Conservation (phyloP, 352 stramenopile species). For the Phytopythium litorale region DNA sequence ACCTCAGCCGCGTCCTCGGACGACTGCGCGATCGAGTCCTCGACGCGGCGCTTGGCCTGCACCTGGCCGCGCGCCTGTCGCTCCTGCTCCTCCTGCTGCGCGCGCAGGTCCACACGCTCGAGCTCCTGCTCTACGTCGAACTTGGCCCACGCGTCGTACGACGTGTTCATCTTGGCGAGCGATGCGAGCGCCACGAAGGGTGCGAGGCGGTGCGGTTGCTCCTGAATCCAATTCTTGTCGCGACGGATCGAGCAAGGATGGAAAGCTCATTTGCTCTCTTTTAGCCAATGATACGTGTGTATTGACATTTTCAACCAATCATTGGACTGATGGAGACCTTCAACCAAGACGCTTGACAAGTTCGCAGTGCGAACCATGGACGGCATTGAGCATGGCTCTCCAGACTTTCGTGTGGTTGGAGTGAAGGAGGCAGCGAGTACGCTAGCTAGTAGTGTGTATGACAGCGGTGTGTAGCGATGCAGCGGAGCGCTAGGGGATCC, state of each 20-base stretch:
- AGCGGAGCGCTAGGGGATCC: too few species aligned
- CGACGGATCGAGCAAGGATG: not conserved
- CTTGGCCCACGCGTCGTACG: conserved; percentile 54
- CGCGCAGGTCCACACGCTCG: conserved; percentile 38
- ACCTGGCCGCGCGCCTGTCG: conserved; percentile 28
- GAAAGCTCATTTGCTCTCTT: not conserved
- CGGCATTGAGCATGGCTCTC: not conserved
- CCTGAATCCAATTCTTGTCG: not conserved
- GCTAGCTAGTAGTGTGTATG: too few species aligned
- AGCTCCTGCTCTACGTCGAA: conserved; percentile 74
- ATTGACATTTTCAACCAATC: not conserved
- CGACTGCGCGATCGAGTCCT: conserved; percentile 31
- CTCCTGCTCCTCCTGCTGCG: conserved; percentile 27
- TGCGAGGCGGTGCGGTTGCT: not conserved
- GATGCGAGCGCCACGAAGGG: not conserved
- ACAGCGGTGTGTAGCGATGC: too few species aligned
- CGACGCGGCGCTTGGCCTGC: conserved; percentile 44
- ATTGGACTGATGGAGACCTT: not conserved
- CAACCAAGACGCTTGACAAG: not conserved
- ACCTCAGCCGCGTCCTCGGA: conserved; percentile 57
- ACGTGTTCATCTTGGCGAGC: conserved; percentile 25
- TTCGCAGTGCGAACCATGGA: too few species aligned
- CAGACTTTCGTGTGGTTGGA: not conserved
- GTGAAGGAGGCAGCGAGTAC: too few species aligned
- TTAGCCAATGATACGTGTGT: not conserved